Evolutionary conservation across 2,329 filamentous ascomycete species (phyloP).

Genomic region (Fusarium goolgardi): DNA sequence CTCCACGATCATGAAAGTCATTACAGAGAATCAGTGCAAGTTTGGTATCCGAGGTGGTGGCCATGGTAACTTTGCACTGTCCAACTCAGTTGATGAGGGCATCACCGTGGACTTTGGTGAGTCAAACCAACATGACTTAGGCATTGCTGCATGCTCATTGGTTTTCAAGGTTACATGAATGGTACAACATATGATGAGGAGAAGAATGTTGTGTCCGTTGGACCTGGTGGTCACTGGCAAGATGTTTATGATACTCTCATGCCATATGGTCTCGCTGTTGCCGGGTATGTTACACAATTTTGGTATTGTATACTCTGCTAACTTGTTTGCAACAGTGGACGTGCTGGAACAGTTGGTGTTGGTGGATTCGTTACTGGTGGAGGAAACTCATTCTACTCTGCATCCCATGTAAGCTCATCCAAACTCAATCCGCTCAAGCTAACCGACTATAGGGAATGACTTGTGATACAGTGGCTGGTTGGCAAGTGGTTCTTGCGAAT

Average conservation of each 20-base stretch:
- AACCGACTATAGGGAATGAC: slow-evolving; percentile 42
- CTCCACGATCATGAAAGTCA: slow-evolving; percentile 50
- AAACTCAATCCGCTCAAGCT: neutral
- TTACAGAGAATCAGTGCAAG: slow-evolving; percentile 47
- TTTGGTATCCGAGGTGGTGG: slow-evolving; percentile 57
- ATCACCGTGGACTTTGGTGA: slow-evolving; percentile 54
- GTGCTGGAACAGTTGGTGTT: slow-evolving; percentile 52
- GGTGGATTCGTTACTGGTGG: slow-evolving; percentile 53
- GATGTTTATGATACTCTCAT: slow-evolving; percentile 53
- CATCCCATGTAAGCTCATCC: slow-evolving; percentile 35
- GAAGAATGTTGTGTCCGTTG: slow-evolving; percentile 49
- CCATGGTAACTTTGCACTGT: slow-evolving; percentile 50
- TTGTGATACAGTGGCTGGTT: slow-evolving; percentile 57
- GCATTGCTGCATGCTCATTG: neutral
- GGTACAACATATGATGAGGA: slow-evolving; percentile 46
- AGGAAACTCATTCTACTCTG: slow-evolving; percentile 53
- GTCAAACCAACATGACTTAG: neutral
- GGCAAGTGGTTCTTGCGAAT: slow-evolving; percentile 58
- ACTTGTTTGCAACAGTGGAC: slow-evolving; percentile 42
- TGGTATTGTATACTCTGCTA: neutral
- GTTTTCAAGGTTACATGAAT: slow-evolving; percentile 46
- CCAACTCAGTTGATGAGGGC: slow-evolving; percentile 53
- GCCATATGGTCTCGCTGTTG: slow-evolving; percentile 49
- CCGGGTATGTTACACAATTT: slow-evolving; percentile 34
- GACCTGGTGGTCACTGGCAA: slow-evolving; percentile 53